Base-by-base conservation (phyloP, 805 yeast genomes). In the Kazachstania taianensis region DNA sequence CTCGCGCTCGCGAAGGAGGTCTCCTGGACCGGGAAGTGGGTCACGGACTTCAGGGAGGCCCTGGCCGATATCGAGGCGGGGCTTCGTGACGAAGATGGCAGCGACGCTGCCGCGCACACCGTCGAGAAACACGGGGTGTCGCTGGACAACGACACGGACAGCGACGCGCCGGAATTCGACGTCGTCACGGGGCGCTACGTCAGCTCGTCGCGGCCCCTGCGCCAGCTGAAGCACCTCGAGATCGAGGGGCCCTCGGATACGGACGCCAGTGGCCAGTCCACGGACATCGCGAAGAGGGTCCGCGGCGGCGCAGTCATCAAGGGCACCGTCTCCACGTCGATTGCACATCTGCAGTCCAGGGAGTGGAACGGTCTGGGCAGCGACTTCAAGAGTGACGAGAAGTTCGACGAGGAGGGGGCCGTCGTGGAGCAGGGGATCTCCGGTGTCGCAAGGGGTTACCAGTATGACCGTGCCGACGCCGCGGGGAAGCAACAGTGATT, bases 1-100 rank as follows among this genome's bases (percentile, higher is more conserved):
- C 61, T 89, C 56, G 94, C 97, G 0, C 66, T 92, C 39, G 72
- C 72, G 42, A 75, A 73, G 17, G 85, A 81, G 43, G 67, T 84
- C 16, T 66, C 75, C 1, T 92, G 98, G 98, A 78, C 94, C 0
- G 97, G 97, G 1, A 71, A 81, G 46, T 92, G 98, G 97, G 72
- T 82, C 8, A 75, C 85, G 1, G 92, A 82, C 46, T 86, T 87
- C 57, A 72, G 72, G 27, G 69, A 74, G 3, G 63, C 78, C 4
- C 48, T 63, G 7, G 48, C 57, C 5, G 66, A 60, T 20, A 61
- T 59, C 13, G 63, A 57, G n/a, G 53, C 52, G 3, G 50, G 52
- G 1, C 53, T 47, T 1, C 65, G 55, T 1, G 60, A 53, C 0
- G 51, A 53, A 10, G 49, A 44, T 1, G 52, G 40, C 7, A 41